Conservation (phyloP, 331 rosid species). For the Acacia concinna region DNA sequence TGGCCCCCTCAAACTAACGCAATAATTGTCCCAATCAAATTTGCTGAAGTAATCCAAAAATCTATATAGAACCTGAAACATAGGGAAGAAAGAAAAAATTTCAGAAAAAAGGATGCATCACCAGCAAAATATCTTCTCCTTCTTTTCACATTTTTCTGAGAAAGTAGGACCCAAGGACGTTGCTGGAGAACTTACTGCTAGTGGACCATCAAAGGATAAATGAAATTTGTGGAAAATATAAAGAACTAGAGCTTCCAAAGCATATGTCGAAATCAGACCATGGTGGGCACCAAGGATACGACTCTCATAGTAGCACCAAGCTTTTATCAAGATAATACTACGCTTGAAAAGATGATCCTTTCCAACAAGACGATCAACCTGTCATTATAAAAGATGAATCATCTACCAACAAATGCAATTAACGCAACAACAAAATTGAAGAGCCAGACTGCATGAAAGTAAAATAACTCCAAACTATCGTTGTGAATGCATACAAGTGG, state of each 20-base stretch:
- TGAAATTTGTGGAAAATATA: conserved; percentile 82
- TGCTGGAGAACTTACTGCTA: conserved; percentile 67
- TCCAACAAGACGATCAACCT: conserved; percentile 76
- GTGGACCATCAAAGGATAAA: conserved; percentile 70
- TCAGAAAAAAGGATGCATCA: conserved; percentile 30
- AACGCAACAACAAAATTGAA: background rate
- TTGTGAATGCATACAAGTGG: background rate
- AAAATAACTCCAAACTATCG: conserved; percentile 7
- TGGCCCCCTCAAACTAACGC: conserved; percentile 88
- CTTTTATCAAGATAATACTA: conserved; percentile 83
- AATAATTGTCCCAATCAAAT: conserved; percentile 94
- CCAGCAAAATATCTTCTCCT: conserved; percentile 28
- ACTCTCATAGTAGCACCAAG: conserved; percentile 97
- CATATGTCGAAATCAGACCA: conserved; percentile 92
- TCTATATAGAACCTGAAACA: conserved; percentile 74
- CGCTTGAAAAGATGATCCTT: conserved; percentile 89
- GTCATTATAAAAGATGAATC: conserved; percentile 30
- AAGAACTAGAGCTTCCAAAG: conserved; percentile 84
- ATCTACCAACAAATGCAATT: conserved; percentile 17
- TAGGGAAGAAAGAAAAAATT: conserved; percentile 27
- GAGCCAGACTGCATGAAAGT: conserved; percentile 13
- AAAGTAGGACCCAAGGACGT: conserved; percentile 28
- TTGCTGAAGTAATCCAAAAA: conserved; percentile 92
- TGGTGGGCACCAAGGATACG: conserved; percentile 96
- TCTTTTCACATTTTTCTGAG: background rate